Base-by-base conservation (phyloP, 1,284 basidiomycete genomes). In the Moesziomyces globuligerus region DNA sequence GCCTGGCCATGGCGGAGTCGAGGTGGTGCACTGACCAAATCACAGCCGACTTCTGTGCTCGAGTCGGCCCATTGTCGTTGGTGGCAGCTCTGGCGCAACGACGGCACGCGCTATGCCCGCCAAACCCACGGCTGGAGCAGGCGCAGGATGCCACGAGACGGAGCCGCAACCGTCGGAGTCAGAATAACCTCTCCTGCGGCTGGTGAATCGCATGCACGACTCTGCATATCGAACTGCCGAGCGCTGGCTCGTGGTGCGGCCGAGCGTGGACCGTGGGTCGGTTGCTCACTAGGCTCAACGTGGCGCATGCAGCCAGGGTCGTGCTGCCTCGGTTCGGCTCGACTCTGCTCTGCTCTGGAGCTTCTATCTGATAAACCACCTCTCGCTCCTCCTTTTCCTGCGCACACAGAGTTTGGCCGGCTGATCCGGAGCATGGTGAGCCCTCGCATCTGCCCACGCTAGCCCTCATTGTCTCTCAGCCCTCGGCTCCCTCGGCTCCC, bases 181-280 rank as follows among this genome's bases (percentile, higher is more conserved):
- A 42, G 10, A 4, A 17, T 17, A 17, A 17, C 32, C 32, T n/a
- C 15, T 6, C 32, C 32, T 34, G 7, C 32, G 40, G 29, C 40
- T 25, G 41, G 9, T 34, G 32, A 17, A 34, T 4, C 7, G 32
- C 17, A 46, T 54, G 52, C 52, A 47, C 32, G 24, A 36, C 0
- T 23, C 21, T 54, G 52, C 52, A 54, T 54, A 54, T 54, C 52
- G 52, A 54, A 54, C 29, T 41, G n/a, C n/a, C n/a, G n/a, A n/a
- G n/a, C n/a, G n/a, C n/a, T n/a, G n/a, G n/a, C n/a, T n/a, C n/a
- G n/a, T n/a, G n/a, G n/a, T n/a, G n/a, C n/a, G n/a, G n/a, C n/a
- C n/a, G n/a, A n/a, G n/a, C n/a, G n/a, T 32, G 32, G 17, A 44
- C 28, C 28, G 28, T 29, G 18, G 18, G 28, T 20, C 15, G 10